Evolutionary conservation across 139 green algal genomes (phyloP).

Genomic region (Coelastrella sp.): DNA sequence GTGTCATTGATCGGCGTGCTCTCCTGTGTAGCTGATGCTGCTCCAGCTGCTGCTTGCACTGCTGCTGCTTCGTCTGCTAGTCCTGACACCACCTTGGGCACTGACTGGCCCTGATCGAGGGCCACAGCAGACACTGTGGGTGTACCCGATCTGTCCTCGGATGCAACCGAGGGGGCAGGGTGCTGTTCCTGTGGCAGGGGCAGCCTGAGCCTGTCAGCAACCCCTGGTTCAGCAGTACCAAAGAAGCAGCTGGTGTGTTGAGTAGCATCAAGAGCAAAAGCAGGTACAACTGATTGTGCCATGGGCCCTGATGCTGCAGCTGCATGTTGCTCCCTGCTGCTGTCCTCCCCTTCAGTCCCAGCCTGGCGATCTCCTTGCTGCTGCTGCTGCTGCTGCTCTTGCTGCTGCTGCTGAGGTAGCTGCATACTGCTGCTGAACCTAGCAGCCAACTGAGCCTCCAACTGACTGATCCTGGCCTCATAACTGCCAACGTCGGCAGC

Average conservation of each 20-base stretch:
- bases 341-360: not conserved
- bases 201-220: too few species aligned
- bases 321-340: constrained; percentile 14
- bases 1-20: too few species aligned
- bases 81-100: not conserved
- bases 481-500: constrained; percentile 43
- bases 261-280: constrained; percentile 30
- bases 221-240: not conserved
- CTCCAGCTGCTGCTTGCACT: not conserved
- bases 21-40: not conserved
- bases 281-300: constrained; percentile 24
- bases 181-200: too few species aligned
- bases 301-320: not conserved
- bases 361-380: not conserved
- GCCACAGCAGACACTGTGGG: too few species aligned
- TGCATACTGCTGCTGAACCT: constrained; percentile 7
- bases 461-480: constrained; percentile 46
- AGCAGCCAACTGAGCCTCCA: constrained; percentile 48
- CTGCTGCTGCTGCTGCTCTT: not conserved
- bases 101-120: too few species aligned
- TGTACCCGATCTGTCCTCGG: too few species aligned
- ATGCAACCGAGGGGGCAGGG: too few species aligned
- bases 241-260: constrained; percentile 31
- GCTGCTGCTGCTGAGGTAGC: not conserved
- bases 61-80: not conserved